Evolutionary conservation across 495 filamentous ascomycete genomes (phyloP).

Genomic region (Beverwykella pulmonaria): DNA sequence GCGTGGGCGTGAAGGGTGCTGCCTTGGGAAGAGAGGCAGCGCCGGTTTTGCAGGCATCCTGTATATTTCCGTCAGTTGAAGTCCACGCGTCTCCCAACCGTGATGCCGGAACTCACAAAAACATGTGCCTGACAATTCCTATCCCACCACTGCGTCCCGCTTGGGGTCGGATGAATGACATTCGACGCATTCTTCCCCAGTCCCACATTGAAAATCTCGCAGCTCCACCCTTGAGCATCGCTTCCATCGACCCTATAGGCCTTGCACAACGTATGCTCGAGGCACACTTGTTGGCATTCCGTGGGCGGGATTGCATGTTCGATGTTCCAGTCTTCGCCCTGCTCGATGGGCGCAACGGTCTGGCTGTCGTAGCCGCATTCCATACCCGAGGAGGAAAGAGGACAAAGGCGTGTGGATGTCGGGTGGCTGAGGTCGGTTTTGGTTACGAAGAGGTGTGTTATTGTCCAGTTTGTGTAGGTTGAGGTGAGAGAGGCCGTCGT

Average conservation of each 20-base stretch:
- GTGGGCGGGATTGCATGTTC: constrained; percentile 15
- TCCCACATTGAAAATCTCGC: constrained; percentile 31
- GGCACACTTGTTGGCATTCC: constrained; percentile 31
- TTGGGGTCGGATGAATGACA: constrained; percentile 6
- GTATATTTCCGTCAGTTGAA: background rate
- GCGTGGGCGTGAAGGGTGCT: background rate
- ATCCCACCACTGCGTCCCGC: constrained; percentile 30
- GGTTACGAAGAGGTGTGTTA: constrained; percentile 25
- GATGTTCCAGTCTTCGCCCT: constrained; percentile 27
- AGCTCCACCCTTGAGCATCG: constrained; percentile 1
- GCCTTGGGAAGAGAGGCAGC: background rate
- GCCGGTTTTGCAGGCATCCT: constrained; percentile 1
- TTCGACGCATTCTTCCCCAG: constrained; percentile 15
- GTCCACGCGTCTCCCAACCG: no score
- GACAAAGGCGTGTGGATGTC: constrained; percentile 22
- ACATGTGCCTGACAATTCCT: constrained; percentile 18
- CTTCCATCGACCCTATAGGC: constrained; percentile 12
- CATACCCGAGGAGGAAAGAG: constrained; percentile 14
- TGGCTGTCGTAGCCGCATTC: constrained; percentile 24
- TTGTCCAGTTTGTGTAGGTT: constrained; percentile 27
- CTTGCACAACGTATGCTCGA: constrained; percentile 15
- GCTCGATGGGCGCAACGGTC: constrained; percentile 24
- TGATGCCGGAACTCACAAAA: constrained; percentile 18
- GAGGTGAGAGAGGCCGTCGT: constrained; percentile 12
- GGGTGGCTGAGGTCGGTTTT: constrained; percentile 25